phyloP scores from a whole-genome alignment of 139 green algal genomes.

The Auxenochlorella pyrenoidosa region DNA sequence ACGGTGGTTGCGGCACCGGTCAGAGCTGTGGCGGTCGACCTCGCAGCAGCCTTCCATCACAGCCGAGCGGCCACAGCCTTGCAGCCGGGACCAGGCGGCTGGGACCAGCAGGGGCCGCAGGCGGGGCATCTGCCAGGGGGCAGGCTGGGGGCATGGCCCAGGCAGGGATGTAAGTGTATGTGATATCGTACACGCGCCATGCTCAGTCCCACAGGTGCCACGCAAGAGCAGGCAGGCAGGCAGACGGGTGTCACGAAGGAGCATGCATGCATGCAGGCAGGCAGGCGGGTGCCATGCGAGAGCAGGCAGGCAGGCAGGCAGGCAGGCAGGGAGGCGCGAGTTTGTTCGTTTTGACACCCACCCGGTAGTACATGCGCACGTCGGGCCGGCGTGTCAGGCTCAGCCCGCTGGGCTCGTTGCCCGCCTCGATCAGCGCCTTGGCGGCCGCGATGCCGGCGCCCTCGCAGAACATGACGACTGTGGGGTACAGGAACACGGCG shows the following conservation, averaged over 20 bases:
- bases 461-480: conserved; percentile 67
- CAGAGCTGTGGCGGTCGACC: too few relatives aligned
- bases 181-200: too few relatives aligned
- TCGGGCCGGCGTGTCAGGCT: conserved; percentile 59
- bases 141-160: too few relatives aligned
- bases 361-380: conserved; percentile 84
- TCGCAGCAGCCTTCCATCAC: too few relatives aligned
- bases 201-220: not conserved
- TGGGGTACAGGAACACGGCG: conserved; percentile 73
- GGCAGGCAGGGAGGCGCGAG: not conserved
- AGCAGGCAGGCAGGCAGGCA: not conserved
- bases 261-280: not conserved
- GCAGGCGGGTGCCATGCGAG: too few relatives aligned
- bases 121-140: too few relatives aligned
- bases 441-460: conserved; percentile 74
- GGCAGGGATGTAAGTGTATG: too few relatives aligned
- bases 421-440: conserved; percentile 70
- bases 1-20: not conserved
- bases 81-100: too few relatives aligned
- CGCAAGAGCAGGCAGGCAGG: not conserved
- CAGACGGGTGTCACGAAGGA: too few relatives aligned
- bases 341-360: conserved; percentile 30
- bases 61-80: not conserved
- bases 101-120: too few relatives aligned
- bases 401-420: conserved; percentile 57